Base-by-base conservation (phyloP, 83 land plant species). In the Thuja plicata region DNA sequence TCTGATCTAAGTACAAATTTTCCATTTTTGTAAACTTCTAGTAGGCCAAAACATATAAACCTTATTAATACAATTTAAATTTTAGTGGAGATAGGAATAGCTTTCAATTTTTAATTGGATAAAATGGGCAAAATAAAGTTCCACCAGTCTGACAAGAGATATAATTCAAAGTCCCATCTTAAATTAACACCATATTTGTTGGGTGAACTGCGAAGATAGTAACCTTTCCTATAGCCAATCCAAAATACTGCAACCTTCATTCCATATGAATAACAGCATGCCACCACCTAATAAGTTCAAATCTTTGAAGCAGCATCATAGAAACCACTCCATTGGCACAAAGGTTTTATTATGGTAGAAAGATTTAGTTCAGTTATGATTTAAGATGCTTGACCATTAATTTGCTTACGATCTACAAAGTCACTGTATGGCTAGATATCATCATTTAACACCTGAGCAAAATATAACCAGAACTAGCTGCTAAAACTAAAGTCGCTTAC, bases 361-460 rank as follows among this genome's bases (percentile, higher is more conserved):
- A 32, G 35, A 74, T 8, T 24, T 38, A 74, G 17, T 74, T 27
- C 38, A 74, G 37, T 34, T 19, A 32, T 2, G 78, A 32, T 9
- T 11, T 8, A 74, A 30, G 0, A 32, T 34, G n/a, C 78, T 27
- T 6, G 30, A 66, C n/a, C n/a, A 4, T 5, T 60, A 60, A 60
- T 21, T 60, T 60, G 27, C 70, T 60, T 60, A 60, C 6, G 27
- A 21, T 60, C 70, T 60, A 21, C 70, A 60, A 66, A 66, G 71
- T 66, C 71, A 30, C 78, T 34, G 12, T 74, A 38, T 74, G 78
- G 16, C 78, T 74, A 15, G 38, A 74, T 73, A 73, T 73, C 10
- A 73, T 73, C 76, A 74, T 8, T 2, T 32, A 48, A 83, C 30
- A 45, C 85, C 85, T 82, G 46, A 83, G 12, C 85, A 83, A 83